Evolutionary conservation across 352 stramenopile species (phyloP).

Genomic region (Aphanomyces astaci): DNA sequence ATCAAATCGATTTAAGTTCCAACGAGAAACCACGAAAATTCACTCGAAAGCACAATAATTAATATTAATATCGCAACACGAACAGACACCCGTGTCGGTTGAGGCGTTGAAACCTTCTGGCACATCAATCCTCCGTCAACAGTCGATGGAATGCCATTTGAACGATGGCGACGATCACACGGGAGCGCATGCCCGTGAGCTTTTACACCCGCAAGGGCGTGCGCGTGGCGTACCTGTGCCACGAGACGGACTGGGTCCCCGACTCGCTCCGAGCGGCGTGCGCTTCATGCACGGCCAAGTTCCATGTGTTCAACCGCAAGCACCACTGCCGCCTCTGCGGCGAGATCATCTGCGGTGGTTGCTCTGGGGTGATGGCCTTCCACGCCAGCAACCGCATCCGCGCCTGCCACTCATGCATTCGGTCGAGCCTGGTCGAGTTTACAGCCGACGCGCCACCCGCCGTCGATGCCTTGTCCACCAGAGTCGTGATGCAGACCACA

Average conservation of each 20-base stretch:
- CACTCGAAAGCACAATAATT: no score
- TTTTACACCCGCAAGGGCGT: background rate
- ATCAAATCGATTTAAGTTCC: no score
- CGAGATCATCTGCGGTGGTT: constrained; percentile 81
- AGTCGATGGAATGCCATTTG: no score
- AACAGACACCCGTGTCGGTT: no score
- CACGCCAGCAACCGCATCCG: background rate
- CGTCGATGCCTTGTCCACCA: background rate
- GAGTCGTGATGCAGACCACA: background rate
- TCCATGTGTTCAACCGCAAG: constrained; percentile 83
- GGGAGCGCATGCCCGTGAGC: constrained; percentile 2
- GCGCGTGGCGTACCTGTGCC: constrained; percentile 21
- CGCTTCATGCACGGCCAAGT: constrained; percentile 81
- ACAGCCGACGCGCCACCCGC: background rate
- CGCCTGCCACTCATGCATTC: background rate
- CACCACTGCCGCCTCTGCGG: constrained; percentile 79
- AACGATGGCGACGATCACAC: background rate
- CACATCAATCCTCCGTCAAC: no score
- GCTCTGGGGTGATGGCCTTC: constrained; percentile 29
- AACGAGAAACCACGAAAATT: no score
- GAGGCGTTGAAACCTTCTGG: no score
- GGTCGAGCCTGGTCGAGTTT: background rate
- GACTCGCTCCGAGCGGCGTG: constrained; percentile 80
- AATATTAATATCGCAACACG: no score
- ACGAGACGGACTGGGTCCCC: constrained; percentile 79